Evolutionary conservation across 129 eudicot genomes (phyloP).

Genomic region (Helichrysum umbraculigerum): DNA sequence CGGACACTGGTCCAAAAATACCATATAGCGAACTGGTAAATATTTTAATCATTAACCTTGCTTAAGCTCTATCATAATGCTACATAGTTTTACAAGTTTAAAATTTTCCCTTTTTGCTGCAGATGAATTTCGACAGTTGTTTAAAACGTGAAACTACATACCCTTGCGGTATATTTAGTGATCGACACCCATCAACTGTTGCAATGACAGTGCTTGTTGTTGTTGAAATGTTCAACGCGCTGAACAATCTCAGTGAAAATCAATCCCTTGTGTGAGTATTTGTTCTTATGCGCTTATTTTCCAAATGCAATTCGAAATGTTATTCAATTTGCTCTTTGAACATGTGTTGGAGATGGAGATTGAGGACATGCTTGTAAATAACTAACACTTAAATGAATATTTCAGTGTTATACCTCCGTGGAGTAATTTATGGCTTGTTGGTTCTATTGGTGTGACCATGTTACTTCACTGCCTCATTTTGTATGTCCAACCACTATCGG

Average conservation of each 20-base stretch:
- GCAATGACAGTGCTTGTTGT: slow-evolving; percentile 98
- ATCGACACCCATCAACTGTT: slow-evolving; percentile 97
- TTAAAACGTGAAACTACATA: slow-evolving; percentile 75
- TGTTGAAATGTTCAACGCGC: slow-evolving; percentile 98
- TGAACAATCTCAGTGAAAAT: slow-evolving; percentile 97
- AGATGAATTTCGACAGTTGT: slow-evolving; percentile 96
- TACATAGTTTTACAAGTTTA: neutral
- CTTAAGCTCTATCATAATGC: neutral
- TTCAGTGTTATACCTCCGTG: slow-evolving; percentile 90
- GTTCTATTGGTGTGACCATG: slow-evolving; percentile 82
- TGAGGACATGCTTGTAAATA: neutral
- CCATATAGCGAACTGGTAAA: slow-evolving; percentile 81
- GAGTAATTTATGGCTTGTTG: slow-evolving; percentile 99
- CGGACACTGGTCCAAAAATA: slow-evolving; percentile 88
- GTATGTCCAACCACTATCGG: slow-evolving; percentile 79
- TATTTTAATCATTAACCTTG: neutral
- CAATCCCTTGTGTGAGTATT: slow-evolving; percentile 86
- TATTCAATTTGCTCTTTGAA: slow-evolving; percentile 1
- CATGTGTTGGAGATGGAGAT: slow-evolving; percentile 1
- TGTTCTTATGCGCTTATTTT: neutral
- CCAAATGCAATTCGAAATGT: neutral
- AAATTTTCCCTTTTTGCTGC: slow-evolving; percentile 22
- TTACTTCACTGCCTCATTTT: slow-evolving; percentile 86
- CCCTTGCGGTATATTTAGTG: slow-evolving; percentile 82
- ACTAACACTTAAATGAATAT: slow-evolving; percentile 8